These are phyloP conservation scores for Populus tomentosa DNA, from an alignment of 441 rosid genomes.

Conservation along the genomic window DNA sequence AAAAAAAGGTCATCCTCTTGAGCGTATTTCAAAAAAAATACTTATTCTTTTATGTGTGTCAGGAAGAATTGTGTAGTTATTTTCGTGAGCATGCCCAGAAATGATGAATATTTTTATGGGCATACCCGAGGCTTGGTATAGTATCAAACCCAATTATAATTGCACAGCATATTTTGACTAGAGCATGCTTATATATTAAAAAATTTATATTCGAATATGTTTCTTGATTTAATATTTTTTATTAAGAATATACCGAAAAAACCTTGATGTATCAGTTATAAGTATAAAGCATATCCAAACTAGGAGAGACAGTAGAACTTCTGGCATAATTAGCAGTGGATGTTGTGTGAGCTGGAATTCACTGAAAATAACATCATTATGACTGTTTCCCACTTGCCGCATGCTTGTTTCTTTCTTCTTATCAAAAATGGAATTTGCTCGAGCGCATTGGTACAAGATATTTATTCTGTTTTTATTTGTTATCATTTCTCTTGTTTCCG, in stretches of 20 bases:
- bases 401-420: not conserved
- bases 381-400: not conserved
- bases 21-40: rapidly evolving
- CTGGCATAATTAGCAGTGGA: not conserved
- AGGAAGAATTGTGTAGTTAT: rapidly evolving
- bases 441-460: not conserved
- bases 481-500: not conserved
- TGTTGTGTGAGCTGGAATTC: slow-evolving; percentile 7
- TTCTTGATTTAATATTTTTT: no score
- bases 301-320: slow-evolving; percentile 3
- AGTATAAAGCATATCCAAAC: not conserved
- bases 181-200: no score
- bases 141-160: no score
- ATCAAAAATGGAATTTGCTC: not conserved
- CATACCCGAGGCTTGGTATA: no score
- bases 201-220: no score
- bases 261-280: not conserved
- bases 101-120: no score
- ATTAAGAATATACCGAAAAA: no score
- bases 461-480: no score
- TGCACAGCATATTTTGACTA: no score
- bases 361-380: not conserved
- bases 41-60: rapidly evolving
- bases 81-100: no score
- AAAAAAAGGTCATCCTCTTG: no score